A percentile compares a stretch with the other conserved stretches of the same genome.
These are phyloP conservation scores for Mucor mucedo DNA, from an alignment of 371 early-diverging fungal species.

Conservation along the genomic window DNA sequence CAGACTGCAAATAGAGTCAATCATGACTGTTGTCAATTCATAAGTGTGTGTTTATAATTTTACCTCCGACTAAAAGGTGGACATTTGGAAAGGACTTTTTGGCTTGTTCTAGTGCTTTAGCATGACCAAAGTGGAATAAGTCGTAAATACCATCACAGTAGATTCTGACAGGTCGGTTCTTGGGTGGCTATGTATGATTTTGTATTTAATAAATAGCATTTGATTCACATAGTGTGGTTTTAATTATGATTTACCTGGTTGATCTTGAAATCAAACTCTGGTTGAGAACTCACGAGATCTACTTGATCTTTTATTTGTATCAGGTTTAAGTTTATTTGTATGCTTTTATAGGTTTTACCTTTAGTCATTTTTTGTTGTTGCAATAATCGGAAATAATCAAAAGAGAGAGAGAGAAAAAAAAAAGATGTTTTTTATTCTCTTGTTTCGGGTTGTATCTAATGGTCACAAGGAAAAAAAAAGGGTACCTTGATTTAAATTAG, in stretches of 20 bases:
- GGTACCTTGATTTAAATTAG: too few species aligned
- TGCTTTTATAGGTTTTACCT: too few species aligned
- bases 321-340: too few species aligned
- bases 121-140: conserved; percentile 96
- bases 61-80: conserved; percentile 89
- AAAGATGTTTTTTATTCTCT: too few species aligned
- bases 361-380: too few species aligned
- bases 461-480: too few species aligned
- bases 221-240: background rate
- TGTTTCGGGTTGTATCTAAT: too few species aligned
- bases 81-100: conserved; percentile 91
- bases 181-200: conserved; percentile 56
- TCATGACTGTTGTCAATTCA: too few species aligned
- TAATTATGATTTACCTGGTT: conserved; percentile 19
- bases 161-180: conserved; percentile 79
- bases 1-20: conserved; percentile 56
- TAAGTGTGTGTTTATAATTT: too few species aligned
- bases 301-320: too few species aligned
- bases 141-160: conserved; percentile 96
- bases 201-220: background rate
- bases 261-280: conserved; percentile 28
- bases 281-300: background rate
- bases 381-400: too few species aligned
- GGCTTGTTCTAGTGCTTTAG: conserved; percentile 93
- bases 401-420: too few species aligned